These are phyloP conservation scores for Leccinum variicolor DNA, from an alignment of 768 basidiomycete species.

Conservation along the genomic window DNA sequence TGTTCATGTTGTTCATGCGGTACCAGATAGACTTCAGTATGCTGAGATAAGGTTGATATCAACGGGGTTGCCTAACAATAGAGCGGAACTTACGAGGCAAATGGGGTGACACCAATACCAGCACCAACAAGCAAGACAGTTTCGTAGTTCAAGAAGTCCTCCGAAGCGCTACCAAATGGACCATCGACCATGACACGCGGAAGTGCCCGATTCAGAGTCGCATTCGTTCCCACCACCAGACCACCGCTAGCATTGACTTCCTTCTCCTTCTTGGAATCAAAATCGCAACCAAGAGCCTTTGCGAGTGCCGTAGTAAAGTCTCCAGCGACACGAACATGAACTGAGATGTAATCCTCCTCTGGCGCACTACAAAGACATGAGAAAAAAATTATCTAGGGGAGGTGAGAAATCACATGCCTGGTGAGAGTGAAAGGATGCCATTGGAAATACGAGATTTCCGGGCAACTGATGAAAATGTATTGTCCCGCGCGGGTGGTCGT, in stretches of 20 bases:
- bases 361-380: slow-evolving; percentile 57
- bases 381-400: neutral
- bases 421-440: slow-evolving; percentile 98
- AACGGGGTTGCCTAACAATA: neutral
- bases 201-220: slow-evolving; percentile 65
- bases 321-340: slow-evolving; percentile 90
- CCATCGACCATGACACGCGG: slow-evolving; percentile 97
- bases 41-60: slow-evolving; percentile 33
- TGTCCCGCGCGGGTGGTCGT: slow-evolving; percentile 80
- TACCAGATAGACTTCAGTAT: slow-evolving; percentile 94
- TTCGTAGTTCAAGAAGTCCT: slow-evolving; percentile 90
- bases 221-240: slow-evolving; percentile 56
- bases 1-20: slow-evolving; percentile 85
- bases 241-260: slow-evolving; percentile 46
- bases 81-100: slow-evolving; percentile 70
- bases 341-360: slow-evolving; percentile 92
- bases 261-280: slow-evolving; percentile 52
- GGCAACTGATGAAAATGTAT: slow-evolving; percentile 91
- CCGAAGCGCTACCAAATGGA: slow-evolving; percentile 89
- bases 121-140: slow-evolving; percentile 87
- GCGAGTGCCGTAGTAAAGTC: slow-evolving; percentile 87
- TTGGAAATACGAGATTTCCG: slow-evolving; percentile 91
- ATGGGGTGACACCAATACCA: slow-evolving; percentile 96
- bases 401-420: slow-evolving; percentile 37
- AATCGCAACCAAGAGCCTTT: slow-evolving; percentile 80